These are phyloP conservation scores for Pseudogymnoascus sp. DNA, from an alignment of 2,329 filamentous ascomycete genomes.

Conservation along the genomic window DNA sequence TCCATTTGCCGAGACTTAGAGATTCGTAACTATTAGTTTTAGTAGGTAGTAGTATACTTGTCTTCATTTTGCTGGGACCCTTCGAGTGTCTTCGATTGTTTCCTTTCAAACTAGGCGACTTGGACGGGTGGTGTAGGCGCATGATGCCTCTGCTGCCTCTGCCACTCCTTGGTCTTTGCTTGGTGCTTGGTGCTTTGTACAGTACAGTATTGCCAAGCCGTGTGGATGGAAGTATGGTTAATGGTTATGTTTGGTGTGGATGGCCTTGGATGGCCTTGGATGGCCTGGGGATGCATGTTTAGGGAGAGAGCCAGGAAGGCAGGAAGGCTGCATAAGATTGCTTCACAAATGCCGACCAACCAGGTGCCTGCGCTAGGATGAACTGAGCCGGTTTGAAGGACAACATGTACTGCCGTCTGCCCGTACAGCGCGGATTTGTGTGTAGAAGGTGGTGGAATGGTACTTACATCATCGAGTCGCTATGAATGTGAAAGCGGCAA, in stretches of 20 bases:
- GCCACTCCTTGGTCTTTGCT: background rate
- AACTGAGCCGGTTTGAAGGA: background rate
- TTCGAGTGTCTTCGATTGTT: slow-evolving; percentile 1
- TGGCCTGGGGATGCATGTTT: background rate
- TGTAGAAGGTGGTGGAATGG: background rate
- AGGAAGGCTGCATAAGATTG: background rate
- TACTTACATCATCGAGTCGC: background rate
- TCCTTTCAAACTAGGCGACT: background rate
- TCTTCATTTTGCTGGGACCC: background rate
- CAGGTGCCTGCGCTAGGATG: background rate
- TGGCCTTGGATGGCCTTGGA: background rate
- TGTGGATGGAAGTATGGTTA: background rate
- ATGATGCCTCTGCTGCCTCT: background rate
- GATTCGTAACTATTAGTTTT: background rate
- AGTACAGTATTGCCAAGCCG: background rate
- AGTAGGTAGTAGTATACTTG: background rate
- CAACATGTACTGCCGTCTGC: background rate
- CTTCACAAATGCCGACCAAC: background rate
- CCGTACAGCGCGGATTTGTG: background rate
- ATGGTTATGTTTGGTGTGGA: background rate
- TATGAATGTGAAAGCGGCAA: slow-evolving; percentile 5
- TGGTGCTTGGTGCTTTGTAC: background rate
- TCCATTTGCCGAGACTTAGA: background rate
- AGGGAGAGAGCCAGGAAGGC: background rate
- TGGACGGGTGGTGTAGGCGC: background rate